Evolutionary conservation across 2,329 filamentous ascomycete species (phyloP).

Genomic region (Trichoderma sp.): DNA sequence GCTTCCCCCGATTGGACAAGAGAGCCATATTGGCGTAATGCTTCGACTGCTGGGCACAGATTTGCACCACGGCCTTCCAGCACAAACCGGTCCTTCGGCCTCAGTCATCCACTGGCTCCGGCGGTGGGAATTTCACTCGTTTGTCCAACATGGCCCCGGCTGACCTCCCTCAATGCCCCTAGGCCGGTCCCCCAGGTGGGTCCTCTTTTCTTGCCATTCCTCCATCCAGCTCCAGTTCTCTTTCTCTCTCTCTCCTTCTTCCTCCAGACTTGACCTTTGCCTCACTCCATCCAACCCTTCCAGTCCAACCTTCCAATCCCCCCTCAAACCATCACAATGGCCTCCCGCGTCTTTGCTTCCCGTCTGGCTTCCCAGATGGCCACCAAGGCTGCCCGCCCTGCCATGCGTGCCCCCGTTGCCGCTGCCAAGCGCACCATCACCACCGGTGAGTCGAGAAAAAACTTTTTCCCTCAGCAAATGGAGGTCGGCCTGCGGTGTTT

Average conservation of each 20-base stretch:
- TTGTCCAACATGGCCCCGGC: conserved; percentile 42
- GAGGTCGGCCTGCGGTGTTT: conserved; percentile 3
- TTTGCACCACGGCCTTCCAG: conserved; percentile 35
- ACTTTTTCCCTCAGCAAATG: conserved; percentile 35
- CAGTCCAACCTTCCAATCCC: conserved; percentile 35
- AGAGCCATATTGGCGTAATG: conserved; percentile 37
- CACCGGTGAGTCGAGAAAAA: conserved; percentile 62
- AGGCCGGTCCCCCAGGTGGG: conserved; percentile 40
- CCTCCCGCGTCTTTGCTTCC: conserved; percentile 76
- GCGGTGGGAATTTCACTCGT: conserved; percentile 40
- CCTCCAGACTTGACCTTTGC: conserved; percentile 38
- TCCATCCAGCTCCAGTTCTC: conserved; percentile 40
- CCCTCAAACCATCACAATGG: conserved; percentile 69
- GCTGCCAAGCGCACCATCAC: conserved; percentile 76
- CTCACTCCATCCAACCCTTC: conserved; percentile 39
- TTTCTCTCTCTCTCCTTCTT: conserved; percentile 41
- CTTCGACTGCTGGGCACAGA: conserved; percentile 31
- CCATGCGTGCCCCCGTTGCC: conserved; percentile 65
- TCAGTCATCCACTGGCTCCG: conserved; percentile 30
- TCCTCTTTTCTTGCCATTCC: conserved; percentile 47
- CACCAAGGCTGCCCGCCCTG: conserved; percentile 77
- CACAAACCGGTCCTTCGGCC: conserved; percentile 13
- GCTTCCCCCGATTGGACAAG: conserved; percentile 41
- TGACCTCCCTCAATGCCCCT: conserved; percentile 41
- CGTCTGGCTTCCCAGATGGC: conserved; percentile 77